Conservation (phyloP, 2,329 filamentous ascomycete genomes). For the Aspergillus sojae region DNA sequence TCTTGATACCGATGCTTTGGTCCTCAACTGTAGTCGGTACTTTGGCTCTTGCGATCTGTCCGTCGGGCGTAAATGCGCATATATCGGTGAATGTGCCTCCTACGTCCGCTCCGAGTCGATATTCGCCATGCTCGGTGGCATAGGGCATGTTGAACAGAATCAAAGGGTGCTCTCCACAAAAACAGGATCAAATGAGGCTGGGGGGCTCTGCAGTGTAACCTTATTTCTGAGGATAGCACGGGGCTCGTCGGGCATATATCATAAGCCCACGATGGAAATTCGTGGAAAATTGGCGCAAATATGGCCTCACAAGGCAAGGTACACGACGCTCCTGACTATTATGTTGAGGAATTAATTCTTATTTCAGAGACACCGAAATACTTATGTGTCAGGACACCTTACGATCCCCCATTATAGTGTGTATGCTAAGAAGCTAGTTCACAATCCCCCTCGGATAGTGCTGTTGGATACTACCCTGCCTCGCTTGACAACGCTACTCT, state of each 20-base stretch:
- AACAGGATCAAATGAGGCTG: neutral
- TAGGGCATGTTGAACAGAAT: neutral
- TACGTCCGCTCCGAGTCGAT: slow-evolving; percentile 30
- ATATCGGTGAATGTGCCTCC: slow-evolving; percentile 53
- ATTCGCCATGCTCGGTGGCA: neutral
- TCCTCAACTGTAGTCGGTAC: slow-evolving; percentile 50
- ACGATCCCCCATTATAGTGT: neutral
- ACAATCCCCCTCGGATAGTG: neutral
- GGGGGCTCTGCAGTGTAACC: neutral
- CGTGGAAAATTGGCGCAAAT: neutral
- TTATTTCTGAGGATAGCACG: neutral
- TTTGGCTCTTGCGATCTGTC: slow-evolving; percentile 49
- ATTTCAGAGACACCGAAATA: neutral
- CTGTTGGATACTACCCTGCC: neutral
- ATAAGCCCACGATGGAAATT: neutral
- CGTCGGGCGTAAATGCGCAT: slow-evolving; percentile 50
- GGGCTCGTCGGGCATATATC: neutral
- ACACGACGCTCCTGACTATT: neutral
- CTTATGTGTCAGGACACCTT: neutral
- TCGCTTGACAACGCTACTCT: neutral
- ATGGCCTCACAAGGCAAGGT: neutral
- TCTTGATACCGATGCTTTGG: slow-evolving; percentile 52
- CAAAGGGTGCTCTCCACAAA: neutral
- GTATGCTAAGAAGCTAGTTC: neutral
- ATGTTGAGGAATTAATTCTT: neutral